These are phyloP conservation scores for Mucor circinelloides DNA, from an alignment of 371 early-diverging fungal species.

Conservation along the genomic window DNA sequence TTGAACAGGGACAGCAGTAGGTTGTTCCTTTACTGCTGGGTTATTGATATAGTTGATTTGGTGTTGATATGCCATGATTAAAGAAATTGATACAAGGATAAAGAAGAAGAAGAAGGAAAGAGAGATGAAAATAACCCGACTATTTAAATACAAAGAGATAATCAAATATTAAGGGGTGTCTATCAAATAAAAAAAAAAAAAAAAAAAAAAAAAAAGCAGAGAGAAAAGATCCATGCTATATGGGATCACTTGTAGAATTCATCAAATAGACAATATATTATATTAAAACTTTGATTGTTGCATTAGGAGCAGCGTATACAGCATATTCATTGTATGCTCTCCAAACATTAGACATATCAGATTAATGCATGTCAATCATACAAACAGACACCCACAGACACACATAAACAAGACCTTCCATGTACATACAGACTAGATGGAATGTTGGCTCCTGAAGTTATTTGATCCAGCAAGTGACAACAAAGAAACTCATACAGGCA, in stretches of 20 bases:
- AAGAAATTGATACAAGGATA: neutral
- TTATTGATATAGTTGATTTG: constrained; percentile 9
- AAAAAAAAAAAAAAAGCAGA: neutral
- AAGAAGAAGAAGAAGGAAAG: constrained; percentile 9
- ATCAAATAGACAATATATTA: neutral
- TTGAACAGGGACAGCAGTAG: neutral
- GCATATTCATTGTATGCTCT: no score
- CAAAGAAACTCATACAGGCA: neutral
- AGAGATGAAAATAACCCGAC: constrained; percentile 13
- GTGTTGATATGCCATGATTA: constrained; percentile 2
- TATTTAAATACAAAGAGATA: constrained; percentile 9
- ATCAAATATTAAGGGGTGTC: neutral
- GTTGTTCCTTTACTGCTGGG: constrained; percentile 1
- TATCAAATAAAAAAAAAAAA: neutral
- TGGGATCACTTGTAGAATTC: neutral
- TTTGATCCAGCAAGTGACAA: neutral
- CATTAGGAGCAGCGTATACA: neutral
- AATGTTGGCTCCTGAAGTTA: constrained; percentile 3
- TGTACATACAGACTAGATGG: neutral
- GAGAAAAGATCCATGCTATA: no score
- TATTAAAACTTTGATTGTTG: neutral
- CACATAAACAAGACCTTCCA: neutral
- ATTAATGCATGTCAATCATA: neutral
- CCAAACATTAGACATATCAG: no score
- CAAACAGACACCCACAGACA: neutral